Base-by-base conservation (phyloP, 2,329 filamentous ascomycete species). In the Calonectria ilicicola region DNA sequence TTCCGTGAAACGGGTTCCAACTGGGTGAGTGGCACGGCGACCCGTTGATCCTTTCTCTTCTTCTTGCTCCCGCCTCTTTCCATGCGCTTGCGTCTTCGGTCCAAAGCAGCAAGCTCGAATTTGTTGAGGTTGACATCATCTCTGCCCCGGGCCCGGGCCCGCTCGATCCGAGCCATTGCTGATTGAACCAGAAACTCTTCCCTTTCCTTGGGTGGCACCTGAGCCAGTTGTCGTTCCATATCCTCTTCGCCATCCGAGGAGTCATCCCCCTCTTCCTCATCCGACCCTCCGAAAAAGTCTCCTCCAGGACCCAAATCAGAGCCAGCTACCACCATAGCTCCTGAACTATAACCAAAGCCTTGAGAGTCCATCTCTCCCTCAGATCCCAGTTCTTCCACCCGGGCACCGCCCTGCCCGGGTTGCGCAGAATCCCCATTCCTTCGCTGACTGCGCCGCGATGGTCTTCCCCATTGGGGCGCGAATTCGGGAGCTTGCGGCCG, bases 381-480 rank as follows among this genome's bases (percentile, higher is more conserved):
- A 76, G 88, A 90, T 70, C 90, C 91, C 82, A 95, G 79, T 84
- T 95, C 93, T 84, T 95, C 91, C 81, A 95, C 91, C 76, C 84
- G 82, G 72, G 77, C 73, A 75, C 77, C 75, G 70, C 76, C 87
- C 81, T 77, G 79, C 70, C 81, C 83, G 77, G 81, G 78, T 70
- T 82, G 82, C 83, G 84, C 83, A 82, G 82, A 82, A 74, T 84
- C 84, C 79, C 83, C 86, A 82, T 87, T 86, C 86, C 87, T 91
- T 88, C 90, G 91, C 89, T 91, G 89, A 87, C 89, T 91, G 90
- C 92, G 94, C 94, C 95, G 94, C 91, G 95, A 94, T 97, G 95
- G 95, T 98, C 96, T 98, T 98, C 96, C 96, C 96, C 94, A 96
- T 91, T 89, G 93, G 94, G 96, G 95, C 95, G 93, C 93, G 90